A percentile compares a stretch with the other conserved stretches of the same genome.
phyloP scores from a whole-genome alignment of 2,329 filamentous ascomycete species.

The Verticillium longisporum region DNA sequence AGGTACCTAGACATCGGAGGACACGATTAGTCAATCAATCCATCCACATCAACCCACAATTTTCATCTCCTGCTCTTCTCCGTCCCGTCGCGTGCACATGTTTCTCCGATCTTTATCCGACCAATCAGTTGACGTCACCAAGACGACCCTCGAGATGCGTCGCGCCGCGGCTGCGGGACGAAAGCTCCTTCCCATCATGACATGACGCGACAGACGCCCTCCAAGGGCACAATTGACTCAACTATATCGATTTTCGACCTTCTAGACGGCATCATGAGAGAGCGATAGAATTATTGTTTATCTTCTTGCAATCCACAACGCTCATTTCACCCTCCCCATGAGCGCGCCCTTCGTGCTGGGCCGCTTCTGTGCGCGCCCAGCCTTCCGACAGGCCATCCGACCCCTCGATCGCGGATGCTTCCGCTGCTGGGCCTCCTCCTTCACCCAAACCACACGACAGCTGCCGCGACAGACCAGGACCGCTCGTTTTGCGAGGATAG shows the following conservation, averaged over 20 bases:
- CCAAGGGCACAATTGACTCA: neutral
- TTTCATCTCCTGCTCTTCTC: too few species aligned
- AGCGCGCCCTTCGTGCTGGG: slow-evolving; percentile 34
- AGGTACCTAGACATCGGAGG: too few species aligned
- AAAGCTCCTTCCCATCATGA: neutral
- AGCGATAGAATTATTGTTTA: neutral
- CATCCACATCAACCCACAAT: too few species aligned
- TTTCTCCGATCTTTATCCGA: slow-evolving; percentile 20
- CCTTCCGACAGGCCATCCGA: slow-evolving; percentile 18
- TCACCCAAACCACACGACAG: neutral
- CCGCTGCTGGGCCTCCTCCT: slow-evolving; percentile 1
- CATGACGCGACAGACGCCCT: neutral
- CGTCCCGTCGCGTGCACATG: slow-evolving; percentile 11
- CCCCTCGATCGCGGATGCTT: neutral
- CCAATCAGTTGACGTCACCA: neutral
- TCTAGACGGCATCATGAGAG: neutral
- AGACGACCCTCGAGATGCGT: neutral
- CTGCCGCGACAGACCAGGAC: neutral
- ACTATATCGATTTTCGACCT: neutral
- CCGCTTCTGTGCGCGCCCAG: slow-evolving; percentile 35
- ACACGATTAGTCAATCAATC: too few species aligned
- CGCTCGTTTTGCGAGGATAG: slow-evolving; percentile 15
- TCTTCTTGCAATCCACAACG: neutral
- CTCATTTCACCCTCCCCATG: slow-evolving; percentile 26
- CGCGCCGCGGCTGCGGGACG: neutral